Evolutionary conservation across 129 eudicot genomes (phyloP), one percentile per base, ranked within the genome.

Genomic region (Saposhnikovia divaricata): DNA sequence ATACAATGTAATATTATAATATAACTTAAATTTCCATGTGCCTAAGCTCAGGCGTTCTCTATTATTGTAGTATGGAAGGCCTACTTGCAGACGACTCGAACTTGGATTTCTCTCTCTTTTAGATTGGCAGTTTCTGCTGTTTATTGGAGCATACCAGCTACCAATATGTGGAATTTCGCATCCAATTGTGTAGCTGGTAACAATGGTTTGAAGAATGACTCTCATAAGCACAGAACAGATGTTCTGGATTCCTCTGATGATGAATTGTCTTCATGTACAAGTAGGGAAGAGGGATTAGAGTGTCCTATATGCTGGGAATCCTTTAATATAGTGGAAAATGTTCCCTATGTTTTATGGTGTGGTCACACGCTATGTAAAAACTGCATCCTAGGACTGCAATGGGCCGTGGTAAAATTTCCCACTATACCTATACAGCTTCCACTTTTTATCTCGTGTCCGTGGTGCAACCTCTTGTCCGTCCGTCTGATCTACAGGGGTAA

Each of bases 141-240:
- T 71, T 37, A 51, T 59, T 50, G 72, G 25, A 31, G 77, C 43
- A 31, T 31, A 45, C 68, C 45, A 82, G 57, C 78, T 45, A 39
- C 63, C 81, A 80, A 42, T 27, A 91, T 87, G 93, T 87, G 91
- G 90, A 87, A 84, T 44, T 89, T 91, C 69, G 93, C 90, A 81
- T 89, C 96, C 68, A 91, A 80, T 76, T 87, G 91, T 72, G 69
- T 89, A 74, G 87, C 91, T 39, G 93, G 93, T 74, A 85, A 76
- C 80, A 81, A 70, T 27, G 83, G 86, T 44, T 77, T 82, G 37
- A 86, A 84, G 80, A 78, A 79, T 42, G 85, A 80, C 9, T 74
- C 61, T 66, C 80, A 31, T 68, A 89, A 84, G 83, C 90, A 84
- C 81, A 88, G 82, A 38, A 85, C 84, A 44, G 81, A 77, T 53